Base-by-base conservation (phyloP, 352 stramenopile genomes). In the Globisporangium cylindrosporum region DNA sequence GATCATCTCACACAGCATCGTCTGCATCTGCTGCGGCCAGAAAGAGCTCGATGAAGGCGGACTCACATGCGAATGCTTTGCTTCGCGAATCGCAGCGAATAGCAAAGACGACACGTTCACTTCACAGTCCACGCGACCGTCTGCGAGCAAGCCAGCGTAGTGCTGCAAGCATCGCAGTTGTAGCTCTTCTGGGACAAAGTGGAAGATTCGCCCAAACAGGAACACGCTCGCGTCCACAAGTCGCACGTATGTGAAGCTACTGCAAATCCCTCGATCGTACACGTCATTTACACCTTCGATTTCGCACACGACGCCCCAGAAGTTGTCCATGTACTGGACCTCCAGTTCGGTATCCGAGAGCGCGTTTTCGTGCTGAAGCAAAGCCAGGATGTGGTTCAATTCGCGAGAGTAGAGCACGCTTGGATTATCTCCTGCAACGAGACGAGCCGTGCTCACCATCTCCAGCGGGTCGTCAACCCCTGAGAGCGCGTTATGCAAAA, bases 331-430 rank as follows among this genome's bases (percentile, higher is more conserved):
- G 68, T 95, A 94, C 74, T 94, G 86, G 4, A 93, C 75, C 57
- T 96, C 89, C 5, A 96, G 69, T 57, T 96, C 89, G 15, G 81
- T 92, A 69, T 96, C 89, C 1, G 84, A 92, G 5, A 96, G 75
- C 12, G 86, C 78, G 25, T 90, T 92, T 58, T 92, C 87, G 5
- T 67, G 75, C 61, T 90, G 87, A 24, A 88, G 73, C 22, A 96
- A 71, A 14, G 77, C 77, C 20, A 96, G 73, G 34, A 91, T 77
- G 43, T 90, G 80, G 72, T 96, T 96, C 14, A 95, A 66, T 57
- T 93, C 89, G 22, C 81, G 79, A 36, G 86, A 88, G 54, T 92
- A 94, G 15, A 94, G 70, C 4, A 75, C 75, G 22, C 71, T 86
- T 12, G 89, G 86, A 12, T 77, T 71, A 66, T 96, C 89, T 5